Percentiles rank a stretch among this genome's conserved stretches.
Evolutionary conservation across 352 stramenopile genomes (phyloP).

Genomic region (Globisporangium parvum): DNA sequence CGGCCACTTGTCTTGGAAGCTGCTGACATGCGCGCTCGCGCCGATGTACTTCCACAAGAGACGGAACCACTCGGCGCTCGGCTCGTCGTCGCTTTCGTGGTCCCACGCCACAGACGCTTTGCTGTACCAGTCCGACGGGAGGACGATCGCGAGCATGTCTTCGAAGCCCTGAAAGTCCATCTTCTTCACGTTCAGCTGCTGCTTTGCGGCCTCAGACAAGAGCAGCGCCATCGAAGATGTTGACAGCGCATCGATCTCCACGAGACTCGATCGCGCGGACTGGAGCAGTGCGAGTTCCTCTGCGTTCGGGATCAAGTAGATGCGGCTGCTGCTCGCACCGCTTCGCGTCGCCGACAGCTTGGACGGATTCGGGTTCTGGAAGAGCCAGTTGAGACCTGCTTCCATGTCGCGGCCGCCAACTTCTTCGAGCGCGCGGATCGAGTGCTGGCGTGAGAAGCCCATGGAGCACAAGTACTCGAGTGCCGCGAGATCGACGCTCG

Average conservation of each 20-base stretch:
- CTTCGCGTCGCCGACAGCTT: not conserved
- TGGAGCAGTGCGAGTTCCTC: constrained; percentile 41
- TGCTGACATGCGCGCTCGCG: constrained; percentile 27
- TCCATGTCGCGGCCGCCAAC: constrained; percentile 36
- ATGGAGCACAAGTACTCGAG: constrained; percentile 57
- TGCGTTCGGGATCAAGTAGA: constrained; percentile 39
- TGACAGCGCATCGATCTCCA: constrained; percentile 35
- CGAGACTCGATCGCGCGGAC: constrained; percentile 25
- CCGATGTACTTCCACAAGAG: constrained; percentile 60
- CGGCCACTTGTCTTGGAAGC: constrained; percentile 59
- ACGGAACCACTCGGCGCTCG: constrained; percentile 56
- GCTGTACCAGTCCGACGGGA: constrained; percentile 44
- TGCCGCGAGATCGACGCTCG: constrained; percentile 18
- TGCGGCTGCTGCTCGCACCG: not conserved
- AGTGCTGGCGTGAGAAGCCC: constrained; percentile 53
- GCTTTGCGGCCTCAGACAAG: constrained; percentile 21
- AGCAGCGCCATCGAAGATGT: constrained; percentile 23
- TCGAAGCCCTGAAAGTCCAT: constrained; percentile 47
- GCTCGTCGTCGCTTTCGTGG: constrained; percentile 17
- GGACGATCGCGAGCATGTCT: constrained; percentile 40
- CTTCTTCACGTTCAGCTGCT: constrained; percentile 41
- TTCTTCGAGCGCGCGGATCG: constrained; percentile 27
- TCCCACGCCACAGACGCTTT: constrained; percentile 23
- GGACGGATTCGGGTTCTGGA: constrained; percentile 45
- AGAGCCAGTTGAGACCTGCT: constrained; percentile 55